Base-by-base conservation (phyloP, 2,329 filamentous ascomycete genomes). In the Coniochaeta sp. region DNA sequence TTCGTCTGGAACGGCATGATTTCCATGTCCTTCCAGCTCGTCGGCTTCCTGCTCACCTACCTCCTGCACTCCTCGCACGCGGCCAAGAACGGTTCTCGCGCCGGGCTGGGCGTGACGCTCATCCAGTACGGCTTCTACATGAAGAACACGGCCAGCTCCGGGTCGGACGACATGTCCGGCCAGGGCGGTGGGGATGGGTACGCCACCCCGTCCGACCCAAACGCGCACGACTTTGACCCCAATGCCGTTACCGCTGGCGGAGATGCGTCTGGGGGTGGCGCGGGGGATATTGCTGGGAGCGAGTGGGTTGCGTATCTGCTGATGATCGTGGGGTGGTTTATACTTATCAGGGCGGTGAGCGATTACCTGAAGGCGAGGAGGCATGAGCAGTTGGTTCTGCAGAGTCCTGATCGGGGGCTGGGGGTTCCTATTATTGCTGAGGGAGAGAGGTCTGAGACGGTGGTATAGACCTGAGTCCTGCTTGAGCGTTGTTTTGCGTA, bases 241-340 rank as follows among this genome's bases (percentile, higher is more conserved):
- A 81, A 79, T 58, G 73, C 81, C 3, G 86, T 92, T 0, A 73
- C 75, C 3, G 74, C 49, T 10, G 55, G 54, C 20, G 60, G 60
- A 51, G 60, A 64, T 50, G 60, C 66, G 50, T 60, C 67, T 56
- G 59, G 68, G 49, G 57, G 72, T 38, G 60, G 66, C 52, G 57
- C 77, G 9, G 69, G 73, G 6, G 79, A 82, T 31, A 81, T 96
- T 38, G 81, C 78, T 6, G 86, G 85, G 49, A 86, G 80, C 57
- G 91, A 97, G 65, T 96, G 89, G 89, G 75, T 96, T 56, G 89
- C 91, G 10, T 99, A 97, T 62, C 76, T 88, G 14, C 71, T 99
- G 47, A 99, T 99, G 94, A 89, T 99, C 64, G 86, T 95, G 1
- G 94, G 94, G 5, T 99, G 94, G 94, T 97, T 97, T 64, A 91